Percentiles rank a stretch among this genome's conserved stretches.
Evolutionary conservation across 2,329 filamentous ascomycete genomes (phyloP).

Genomic region (Colletotrichum lindemuthianum): DNA sequence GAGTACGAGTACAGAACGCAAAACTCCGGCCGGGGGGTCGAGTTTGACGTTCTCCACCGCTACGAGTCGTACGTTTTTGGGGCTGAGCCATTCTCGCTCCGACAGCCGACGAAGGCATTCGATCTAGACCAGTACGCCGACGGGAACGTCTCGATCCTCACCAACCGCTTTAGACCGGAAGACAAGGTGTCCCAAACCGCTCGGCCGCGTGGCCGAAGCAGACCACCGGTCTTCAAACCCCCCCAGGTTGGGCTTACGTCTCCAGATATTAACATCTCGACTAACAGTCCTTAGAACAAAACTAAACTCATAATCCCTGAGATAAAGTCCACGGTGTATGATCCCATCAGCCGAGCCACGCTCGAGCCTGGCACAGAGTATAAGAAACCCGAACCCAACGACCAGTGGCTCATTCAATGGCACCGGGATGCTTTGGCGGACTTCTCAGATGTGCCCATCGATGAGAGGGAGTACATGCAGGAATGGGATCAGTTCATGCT

Average conservation of each 20-base stretch:
- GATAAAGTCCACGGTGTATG: slow-evolving; percentile 64
- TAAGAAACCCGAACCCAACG: slow-evolving; percentile 54
- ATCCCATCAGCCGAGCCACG: slow-evolving; percentile 64
- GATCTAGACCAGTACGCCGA: slow-evolving; percentile 55
- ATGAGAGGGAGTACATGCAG: slow-evolving; percentile 67
- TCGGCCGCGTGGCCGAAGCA: slow-evolving; percentile 24
- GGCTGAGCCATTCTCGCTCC: slow-evolving; percentile 54
- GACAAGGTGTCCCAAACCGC: slow-evolving; percentile 14
- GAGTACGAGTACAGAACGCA: slow-evolving; percentile 56
- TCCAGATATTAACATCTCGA: neutral
- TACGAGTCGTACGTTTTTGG: slow-evolving; percentile 43
- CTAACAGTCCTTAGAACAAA: slow-evolving; percentile 18
- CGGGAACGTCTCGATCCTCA: slow-evolving; percentile 59
- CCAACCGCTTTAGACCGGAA: slow-evolving; percentile 52
- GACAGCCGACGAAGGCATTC: slow-evolving; percentile 54
- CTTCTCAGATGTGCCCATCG: slow-evolving; percentile 63
- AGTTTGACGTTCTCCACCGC: slow-evolving; percentile 51
- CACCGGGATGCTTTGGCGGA: slow-evolving; percentile 67
- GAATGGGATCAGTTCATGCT: slow-evolving; percentile 68
- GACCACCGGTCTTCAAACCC: slow-evolving; percentile 7
- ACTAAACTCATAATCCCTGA: slow-evolving; percentile 54
- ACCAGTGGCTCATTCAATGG: slow-evolving; percentile 67
- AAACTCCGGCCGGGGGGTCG: slow-evolving; percentile 47
- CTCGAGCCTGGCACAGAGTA: slow-evolving; percentile 61
- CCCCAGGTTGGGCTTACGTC: slow-evolving; percentile 7